Base-by-base conservation (phyloP, 345 rosid species). In the Eucalyptus globulus region DNA sequence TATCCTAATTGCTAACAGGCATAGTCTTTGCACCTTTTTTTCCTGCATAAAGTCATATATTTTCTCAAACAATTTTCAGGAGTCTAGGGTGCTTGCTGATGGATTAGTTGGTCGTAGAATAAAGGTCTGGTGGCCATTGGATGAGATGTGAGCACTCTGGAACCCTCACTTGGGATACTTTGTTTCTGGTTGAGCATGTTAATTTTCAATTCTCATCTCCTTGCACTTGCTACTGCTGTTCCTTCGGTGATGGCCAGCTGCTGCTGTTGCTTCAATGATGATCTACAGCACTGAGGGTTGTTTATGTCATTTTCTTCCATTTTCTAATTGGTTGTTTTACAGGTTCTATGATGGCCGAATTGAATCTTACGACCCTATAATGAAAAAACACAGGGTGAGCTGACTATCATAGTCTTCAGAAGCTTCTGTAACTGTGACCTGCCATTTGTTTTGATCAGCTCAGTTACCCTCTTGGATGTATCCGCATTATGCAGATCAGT, bases 281-380 rank as follows among this genome's bases (percentile, higher is more conserved):
- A 0, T 58, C 29, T 24, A 58, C 14, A 3, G 29, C 65, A 54
- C 58, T 58, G 2, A 53, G 1, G 65, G n/a, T 5, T 24, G 14
- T 58, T 58, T 0, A 11, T 24, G 0, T 58, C 4, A 2, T 58
- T 58, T 58, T 5, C 7, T 58, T 58, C 65, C 65, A 0, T 0
- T 24, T 58, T 0, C 14, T 58, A 58, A 24, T 58, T 24, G 29
- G 0, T 24, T 58, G 29, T 58, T 58, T 58, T 58, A 9, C 65
- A 58, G 65, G 65, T 58, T 24, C 13, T 5, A 24, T 5, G 14
- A 58, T 58, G 65, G 65, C 65, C n/a, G 0, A 54, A 54, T 54
- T 54, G 1, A 69, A 9, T 69, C 44, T 31, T 34, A 69, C 7
- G 44, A 34, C 80, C 80, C 80, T 2, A 2, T 17, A 3, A 69